A percentile compares a stretch with the other conserved stretches of the same genome.
Conservation (phyloP, 768 basidiomycete genomes). For the Hortiboletus campestris region DNA sequence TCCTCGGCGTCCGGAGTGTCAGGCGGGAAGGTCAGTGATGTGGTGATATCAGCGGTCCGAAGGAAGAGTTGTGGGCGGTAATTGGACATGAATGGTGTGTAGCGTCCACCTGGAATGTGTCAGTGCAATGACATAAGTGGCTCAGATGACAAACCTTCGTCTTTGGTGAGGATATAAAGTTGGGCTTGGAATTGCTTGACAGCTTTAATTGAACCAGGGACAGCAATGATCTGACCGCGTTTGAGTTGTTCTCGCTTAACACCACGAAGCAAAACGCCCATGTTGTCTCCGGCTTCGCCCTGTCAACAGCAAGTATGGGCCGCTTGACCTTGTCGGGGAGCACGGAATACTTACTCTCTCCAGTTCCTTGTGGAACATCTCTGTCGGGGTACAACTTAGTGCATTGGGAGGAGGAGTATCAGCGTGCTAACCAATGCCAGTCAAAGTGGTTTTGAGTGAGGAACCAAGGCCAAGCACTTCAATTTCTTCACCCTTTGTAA, state of each 20-base stretch:
- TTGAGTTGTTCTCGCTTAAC: slow-evolving; percentile 95
- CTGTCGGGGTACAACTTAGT: slow-evolving; percentile 38
- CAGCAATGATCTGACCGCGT: slow-evolving; percentile 88
- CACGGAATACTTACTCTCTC: slow-evolving; percentile 62
- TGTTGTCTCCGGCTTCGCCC: slow-evolving; percentile 99
- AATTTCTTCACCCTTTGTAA: slow-evolving; percentile 88
- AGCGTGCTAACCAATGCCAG: slow-evolving; percentile 72
- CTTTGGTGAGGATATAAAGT: slow-evolving; percentile 59
- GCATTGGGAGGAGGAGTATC: background rate
- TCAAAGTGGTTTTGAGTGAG: slow-evolving; percentile 86
- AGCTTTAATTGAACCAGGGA: slow-evolving; percentile 90
- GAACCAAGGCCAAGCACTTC: slow-evolving; percentile 88
- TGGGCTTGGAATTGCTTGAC: slow-evolving; percentile 94
- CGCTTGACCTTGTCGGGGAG: background rate
- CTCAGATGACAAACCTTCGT: slow-evolving; percentile 38
- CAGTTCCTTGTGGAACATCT: slow-evolving; percentile 99
- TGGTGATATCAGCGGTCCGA: slow-evolving; percentile 93
- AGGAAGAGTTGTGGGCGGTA: slow-evolving; percentile 96
- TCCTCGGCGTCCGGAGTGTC: slow-evolving; percentile 77
- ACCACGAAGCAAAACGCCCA: slow-evolving; percentile 95
- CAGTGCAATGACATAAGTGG: slow-evolving; percentile 45
- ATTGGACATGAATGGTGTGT: slow-evolving; percentile 89
- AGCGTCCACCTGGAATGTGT: slow-evolving; percentile 57
- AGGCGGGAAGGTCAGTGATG: slow-evolving; percentile 79
- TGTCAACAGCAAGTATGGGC: slow-evolving; percentile 25